Percentiles rank a stretch among this genome's conserved stretches.
phyloP scores from a whole-genome alignment of 306 rosid species.

The Castanea crenata region DNA sequence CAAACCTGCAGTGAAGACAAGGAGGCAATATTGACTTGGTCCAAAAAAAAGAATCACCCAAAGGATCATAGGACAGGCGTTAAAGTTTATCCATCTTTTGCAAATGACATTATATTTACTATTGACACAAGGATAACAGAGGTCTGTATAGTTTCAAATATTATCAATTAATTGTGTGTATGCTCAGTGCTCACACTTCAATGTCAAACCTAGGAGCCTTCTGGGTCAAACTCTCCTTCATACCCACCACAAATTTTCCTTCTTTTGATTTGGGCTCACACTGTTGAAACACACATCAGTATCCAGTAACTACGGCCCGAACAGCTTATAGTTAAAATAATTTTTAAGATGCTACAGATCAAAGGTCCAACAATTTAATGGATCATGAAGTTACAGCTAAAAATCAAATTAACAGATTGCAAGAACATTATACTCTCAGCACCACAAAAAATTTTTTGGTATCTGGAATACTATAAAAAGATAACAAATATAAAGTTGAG shows the following conservation, averaged over 20 bases:
- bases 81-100: background rate
- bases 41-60: background rate
- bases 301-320: background rate
- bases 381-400: background rate
- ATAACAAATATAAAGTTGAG: background rate
- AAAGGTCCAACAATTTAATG: background rate
- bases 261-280: background rate
- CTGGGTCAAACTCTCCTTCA: background rate
- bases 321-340: background rate
- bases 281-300: background rate
- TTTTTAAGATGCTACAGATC: background rate
- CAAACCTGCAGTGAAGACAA: slow-evolving; percentile 47
- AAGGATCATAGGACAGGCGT: slow-evolving; percentile 8
- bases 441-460: background rate
- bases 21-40: slow-evolving; percentile 4
- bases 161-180: background rate
- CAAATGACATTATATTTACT: background rate
- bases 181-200: background rate
- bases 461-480: background rate
- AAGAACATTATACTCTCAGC: background rate
- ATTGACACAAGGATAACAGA: background rate
- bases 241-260: slow-evolving; percentile 7
- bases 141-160: slow-evolving; percentile 5
- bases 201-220: slow-evolving; percentile 6
- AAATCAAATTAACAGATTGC: background rate